Evolutionary conservation across 192 early-diverging fungal species (phyloP).

Genomic region (Cladochytrium replicatum): DNA sequence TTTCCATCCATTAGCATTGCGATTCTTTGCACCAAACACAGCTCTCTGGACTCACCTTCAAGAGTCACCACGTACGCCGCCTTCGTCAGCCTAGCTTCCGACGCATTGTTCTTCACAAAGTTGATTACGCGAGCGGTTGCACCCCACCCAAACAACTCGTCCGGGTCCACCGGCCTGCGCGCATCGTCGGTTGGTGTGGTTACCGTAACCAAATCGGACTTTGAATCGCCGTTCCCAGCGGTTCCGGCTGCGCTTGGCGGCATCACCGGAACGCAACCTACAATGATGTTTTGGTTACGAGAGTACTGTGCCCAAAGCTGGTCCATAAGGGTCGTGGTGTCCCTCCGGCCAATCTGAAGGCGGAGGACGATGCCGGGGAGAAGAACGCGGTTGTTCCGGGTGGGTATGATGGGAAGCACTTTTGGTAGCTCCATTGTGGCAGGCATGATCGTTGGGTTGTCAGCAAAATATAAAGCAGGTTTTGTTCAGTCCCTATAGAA

Average conservation of each 20-base stretch:
- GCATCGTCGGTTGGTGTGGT: constrained; percentile 7
- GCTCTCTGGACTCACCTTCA: constrained; percentile 39
- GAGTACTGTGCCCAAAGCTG: constrained; percentile 10
- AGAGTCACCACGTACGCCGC: constrained; percentile 46
- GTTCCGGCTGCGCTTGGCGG: no score
- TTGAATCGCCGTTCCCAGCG: no score
- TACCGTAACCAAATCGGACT: no score
- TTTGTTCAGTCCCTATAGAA: no score
- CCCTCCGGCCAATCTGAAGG: constrained; percentile 43
- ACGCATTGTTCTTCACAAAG: constrained; percentile 15
- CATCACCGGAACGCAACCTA: constrained; percentile 17
- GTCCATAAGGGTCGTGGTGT: constrained; percentile 44
- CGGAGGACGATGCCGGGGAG: constrained; percentile 54
- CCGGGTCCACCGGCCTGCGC: constrained; percentile 29
- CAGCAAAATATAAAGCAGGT: no score
- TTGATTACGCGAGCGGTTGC: constrained; percentile 28
- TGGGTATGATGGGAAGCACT: constrained; percentile 27
- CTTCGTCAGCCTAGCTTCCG: constrained; percentile 6
- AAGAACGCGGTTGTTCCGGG: constrained; percentile 37
- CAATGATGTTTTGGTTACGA: neutral
- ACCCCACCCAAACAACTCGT: constrained; percentile 47
- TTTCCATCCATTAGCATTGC: no score
- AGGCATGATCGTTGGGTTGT: no score
- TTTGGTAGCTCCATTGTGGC: no score
- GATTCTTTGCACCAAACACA: no score